Base-by-base conservation (phyloP, 768 basidiomycete species). In the Tremella fuciformis region DNA sequence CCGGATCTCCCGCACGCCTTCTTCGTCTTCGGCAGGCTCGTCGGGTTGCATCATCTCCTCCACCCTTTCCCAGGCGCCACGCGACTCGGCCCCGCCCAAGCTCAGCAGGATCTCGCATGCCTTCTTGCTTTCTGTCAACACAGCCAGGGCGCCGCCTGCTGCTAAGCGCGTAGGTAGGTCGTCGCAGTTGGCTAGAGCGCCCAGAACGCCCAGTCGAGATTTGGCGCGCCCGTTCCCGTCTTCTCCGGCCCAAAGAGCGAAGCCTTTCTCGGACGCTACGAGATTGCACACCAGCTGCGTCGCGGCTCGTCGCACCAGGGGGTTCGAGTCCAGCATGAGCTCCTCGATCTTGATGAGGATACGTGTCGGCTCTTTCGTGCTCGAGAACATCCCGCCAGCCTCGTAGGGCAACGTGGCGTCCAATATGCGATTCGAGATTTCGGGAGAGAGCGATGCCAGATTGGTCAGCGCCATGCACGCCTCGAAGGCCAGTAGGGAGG, bases 381-480 rank as follows among this genome's bases (percentile, higher is more conserved):
- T 89, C 4, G 74, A 1, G 21, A 60, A 63, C 13, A 42, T 38
- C 26, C 50, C 55, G 25, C 26, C 39, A 1, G 41, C 13, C 44
- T 60, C 59, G 8, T 46, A 18, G 8, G 42, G 42, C n/a, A 46
- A 15, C n/a, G 42, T 6, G 4, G 42, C n/a, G 42, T n/a, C n/a
- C 7, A 46, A 15, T 46, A 8, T 54, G 47, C 86, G 83, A 18
- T 83, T 80, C 2, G 89, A 85, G 8, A 86, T 75, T 26, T 84
- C 82, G 0, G 84, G 79, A 50, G 83, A 83, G 52, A 89, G 82
- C 16, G 91, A 92, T 0, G 94, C 86, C 42, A 98, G 79, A 74
- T 99, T 99, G 8, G 96, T 99, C 53, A 99, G 81, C 0, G 91
- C 93, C 94, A 98, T 97, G 66, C 93, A 80, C 2, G 86, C 85